phyloP scores from a whole-genome alignment of 495 filamentous ascomycete species.

The Xylaria palmicola region DNA sequence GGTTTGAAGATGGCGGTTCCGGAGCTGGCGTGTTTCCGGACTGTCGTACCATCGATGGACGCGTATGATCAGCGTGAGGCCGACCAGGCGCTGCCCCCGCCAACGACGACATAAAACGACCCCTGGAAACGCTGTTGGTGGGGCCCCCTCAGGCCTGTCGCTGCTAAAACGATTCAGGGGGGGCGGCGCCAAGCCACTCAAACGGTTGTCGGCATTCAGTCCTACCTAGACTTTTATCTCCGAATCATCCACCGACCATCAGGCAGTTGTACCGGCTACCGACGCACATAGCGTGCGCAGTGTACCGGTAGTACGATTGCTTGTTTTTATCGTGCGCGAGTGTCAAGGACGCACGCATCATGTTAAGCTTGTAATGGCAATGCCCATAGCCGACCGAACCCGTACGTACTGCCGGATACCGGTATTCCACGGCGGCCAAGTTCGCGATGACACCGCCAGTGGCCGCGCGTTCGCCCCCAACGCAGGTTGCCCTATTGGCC shows the following conservation, averaged over 20 bases:
- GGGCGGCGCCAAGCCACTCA: background rate
- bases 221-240: too few species aligned
- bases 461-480: slow-evolving; percentile 17
- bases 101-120: background rate
- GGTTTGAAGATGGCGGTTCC: background rate
- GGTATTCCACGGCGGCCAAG: too few species aligned
- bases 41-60: background rate
- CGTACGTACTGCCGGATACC: too few species aligned
- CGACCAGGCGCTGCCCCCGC: background rate
- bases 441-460: slow-evolving; percentile 13
- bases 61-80: background rate
- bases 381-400: too few species aligned
- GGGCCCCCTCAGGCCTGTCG: background rate
- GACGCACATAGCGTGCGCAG: too few species aligned
- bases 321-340: too few species aligned
- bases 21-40: background rate
- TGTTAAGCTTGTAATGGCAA: too few species aligned
- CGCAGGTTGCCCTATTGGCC: slow-evolving; percentile 12
- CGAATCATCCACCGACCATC: too few species aligned
- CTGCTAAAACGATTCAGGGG: slow-evolving; percentile 9
- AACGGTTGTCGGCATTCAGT: slow-evolving; percentile 1
- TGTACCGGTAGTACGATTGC: too few species aligned
- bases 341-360: too few species aligned
- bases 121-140: background rate
- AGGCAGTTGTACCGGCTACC: too few species aligned